These are phyloP conservation scores for Gamarada debralockiae DNA, from an alignment of 495 filamentous ascomycete genomes.

Conservation along the genomic window DNA sequence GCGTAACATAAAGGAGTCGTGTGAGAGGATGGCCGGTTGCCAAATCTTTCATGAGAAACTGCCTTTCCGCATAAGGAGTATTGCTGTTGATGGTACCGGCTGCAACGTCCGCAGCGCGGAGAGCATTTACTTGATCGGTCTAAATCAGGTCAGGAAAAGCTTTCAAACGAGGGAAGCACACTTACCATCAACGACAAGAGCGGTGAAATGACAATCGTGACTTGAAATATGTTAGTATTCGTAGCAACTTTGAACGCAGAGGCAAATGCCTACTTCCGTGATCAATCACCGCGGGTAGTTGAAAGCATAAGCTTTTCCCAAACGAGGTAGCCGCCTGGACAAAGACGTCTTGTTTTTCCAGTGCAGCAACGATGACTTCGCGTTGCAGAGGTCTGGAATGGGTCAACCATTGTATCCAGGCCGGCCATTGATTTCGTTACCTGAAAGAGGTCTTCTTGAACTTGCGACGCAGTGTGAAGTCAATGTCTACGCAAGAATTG, in stretches of 20 bases:
- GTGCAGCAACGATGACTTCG: slow-evolving; percentile 77
- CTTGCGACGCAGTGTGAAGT: slow-evolving; percentile 78
- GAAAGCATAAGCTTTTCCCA: slow-evolving; percentile 93
- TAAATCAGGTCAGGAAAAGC: slow-evolving; percentile 25
- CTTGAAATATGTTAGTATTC: slow-evolving; percentile 31
- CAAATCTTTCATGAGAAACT: slow-evolving; percentile 71
- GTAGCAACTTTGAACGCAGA: background rate
- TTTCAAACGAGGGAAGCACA: background rate
- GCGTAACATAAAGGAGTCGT: slow-evolving; percentile 88
- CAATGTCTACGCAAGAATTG: slow-evolving; percentile 61
- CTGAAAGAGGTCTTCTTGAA: slow-evolving; percentile 75
- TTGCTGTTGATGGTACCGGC: slow-evolving; percentile 87
- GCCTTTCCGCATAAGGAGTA: slow-evolving; percentile 57
- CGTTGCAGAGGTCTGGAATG: slow-evolving; percentile 65
- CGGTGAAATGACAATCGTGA: slow-evolving; percentile 90
- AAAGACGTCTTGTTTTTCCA: slow-evolving; percentile 88
- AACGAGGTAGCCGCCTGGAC: slow-evolving; percentile 95
- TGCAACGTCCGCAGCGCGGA: slow-evolving; percentile 67
- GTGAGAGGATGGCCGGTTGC: slow-evolving; percentile 80
- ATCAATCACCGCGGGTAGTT: slow-evolving; percentile 84
- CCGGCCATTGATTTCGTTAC: slow-evolving; percentile 34
- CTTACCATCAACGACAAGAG: slow-evolving; percentile 85
- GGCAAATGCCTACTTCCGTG: slow-evolving; percentile 60
- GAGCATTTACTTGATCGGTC: slow-evolving; percentile 87
- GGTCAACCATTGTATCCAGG: slow-evolving; percentile 4